A percentile compares a stretch with the other conserved stretches of the same genome.
phyloP scores from a whole-genome alignment of 805 yeast species.

The Ascoidea tarda region DNA sequence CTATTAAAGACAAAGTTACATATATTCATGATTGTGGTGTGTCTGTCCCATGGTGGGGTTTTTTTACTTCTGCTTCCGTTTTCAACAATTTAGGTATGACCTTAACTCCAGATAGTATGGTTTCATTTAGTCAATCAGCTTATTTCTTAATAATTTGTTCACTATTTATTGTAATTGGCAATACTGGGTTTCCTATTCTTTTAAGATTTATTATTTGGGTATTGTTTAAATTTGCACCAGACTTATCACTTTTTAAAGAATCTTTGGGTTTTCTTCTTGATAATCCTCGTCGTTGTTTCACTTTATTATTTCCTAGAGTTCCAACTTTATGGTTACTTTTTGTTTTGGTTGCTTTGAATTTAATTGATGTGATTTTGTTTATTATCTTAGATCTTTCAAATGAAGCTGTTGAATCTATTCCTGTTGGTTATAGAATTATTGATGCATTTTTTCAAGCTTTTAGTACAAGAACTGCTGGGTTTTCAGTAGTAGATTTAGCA shows the following conservation, averaged over 20 bases:
- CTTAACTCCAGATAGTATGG: conserved; percentile 70
- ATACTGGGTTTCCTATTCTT: conserved; percentile 85
- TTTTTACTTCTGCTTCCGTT: conserved; percentile 65
- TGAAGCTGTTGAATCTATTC: conserved; percentile 33
- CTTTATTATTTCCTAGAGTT: conserved; percentile 77
- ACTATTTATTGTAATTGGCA: conserved; percentile 77
- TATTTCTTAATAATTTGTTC: conserved; percentile 50
- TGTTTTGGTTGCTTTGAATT: conserved; percentile 59
- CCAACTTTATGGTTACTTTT: conserved; percentile 93
- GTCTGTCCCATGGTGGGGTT: conserved; percentile 85
- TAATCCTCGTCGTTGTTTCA: conserved; percentile 95
- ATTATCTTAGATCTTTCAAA: conserved; percentile 60
- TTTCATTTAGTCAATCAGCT: conserved; percentile 44
- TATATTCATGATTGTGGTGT: conserved; percentile 42
- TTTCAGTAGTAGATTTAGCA: conserved; percentile 56
- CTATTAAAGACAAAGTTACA: conserved; percentile 25
- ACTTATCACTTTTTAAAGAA: conserved; percentile 50
- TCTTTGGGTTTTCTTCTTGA: conserved; percentile 77
- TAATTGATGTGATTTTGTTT: conserved; percentile 68
- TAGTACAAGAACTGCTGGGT: conserved; percentile 90
- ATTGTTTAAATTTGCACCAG: conserved; percentile 50
- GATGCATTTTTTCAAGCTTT: conserved; percentile 87
- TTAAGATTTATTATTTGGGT: conserved; percentile 77
- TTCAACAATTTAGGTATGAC: conserved; percentile 84
- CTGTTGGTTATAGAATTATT: conserved; percentile 56